A percentile compares a stretch with the other conserved stretches of the same genome.
Evolutionary conservation across 768 basidiomycete species (phyloP).

Genomic region (Kwoniella bestiolae): DNA sequence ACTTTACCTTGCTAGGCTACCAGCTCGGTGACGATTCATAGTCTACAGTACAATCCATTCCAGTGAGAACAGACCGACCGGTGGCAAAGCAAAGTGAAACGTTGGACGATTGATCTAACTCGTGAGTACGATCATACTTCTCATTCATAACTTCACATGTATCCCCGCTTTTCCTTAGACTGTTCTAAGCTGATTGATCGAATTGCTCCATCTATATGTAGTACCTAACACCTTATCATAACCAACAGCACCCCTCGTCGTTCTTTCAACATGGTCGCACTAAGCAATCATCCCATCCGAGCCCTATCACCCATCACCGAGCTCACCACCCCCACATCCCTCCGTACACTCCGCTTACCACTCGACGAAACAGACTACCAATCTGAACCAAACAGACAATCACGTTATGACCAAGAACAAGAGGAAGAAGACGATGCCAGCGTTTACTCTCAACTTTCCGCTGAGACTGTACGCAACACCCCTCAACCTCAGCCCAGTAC

Average conservation of each 20-base stretch:
- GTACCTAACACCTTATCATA: slow-evolving; percentile 1
- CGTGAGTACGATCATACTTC: not conserved
- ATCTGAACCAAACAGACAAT: slow-evolving; percentile 2
- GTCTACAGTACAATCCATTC: not conserved
- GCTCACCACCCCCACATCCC: slow-evolving; percentile 37
- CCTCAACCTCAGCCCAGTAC: not conserved
- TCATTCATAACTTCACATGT: not conserved
- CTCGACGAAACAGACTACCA: slow-evolving; percentile 12
- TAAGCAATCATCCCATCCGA: slow-evolving; percentile 12
- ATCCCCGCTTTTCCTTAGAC: not conserved
- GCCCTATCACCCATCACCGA: slow-evolving; percentile 50
- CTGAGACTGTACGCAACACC: not conserved
- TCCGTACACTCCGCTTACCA: slow-evolving; percentile 16
- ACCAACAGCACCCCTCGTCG: not conserved
- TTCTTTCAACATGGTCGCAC: not conserved
- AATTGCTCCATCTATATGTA: not conserved
- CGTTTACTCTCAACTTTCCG: slow-evolving; percentile 18
- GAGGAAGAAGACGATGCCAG: slow-evolving; percentile 19
- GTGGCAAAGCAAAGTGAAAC: not conserved
- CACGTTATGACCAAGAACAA: not conserved
- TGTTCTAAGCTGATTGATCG: not conserved
- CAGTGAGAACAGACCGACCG: not conserved
- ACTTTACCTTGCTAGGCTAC: too few species aligned
- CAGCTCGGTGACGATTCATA: too few species aligned
- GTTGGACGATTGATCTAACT: not conserved